phyloP scores from a whole-genome alignment of 2,329 filamentous ascomycete genomes.

The Monosporascus ibericus region DNA sequence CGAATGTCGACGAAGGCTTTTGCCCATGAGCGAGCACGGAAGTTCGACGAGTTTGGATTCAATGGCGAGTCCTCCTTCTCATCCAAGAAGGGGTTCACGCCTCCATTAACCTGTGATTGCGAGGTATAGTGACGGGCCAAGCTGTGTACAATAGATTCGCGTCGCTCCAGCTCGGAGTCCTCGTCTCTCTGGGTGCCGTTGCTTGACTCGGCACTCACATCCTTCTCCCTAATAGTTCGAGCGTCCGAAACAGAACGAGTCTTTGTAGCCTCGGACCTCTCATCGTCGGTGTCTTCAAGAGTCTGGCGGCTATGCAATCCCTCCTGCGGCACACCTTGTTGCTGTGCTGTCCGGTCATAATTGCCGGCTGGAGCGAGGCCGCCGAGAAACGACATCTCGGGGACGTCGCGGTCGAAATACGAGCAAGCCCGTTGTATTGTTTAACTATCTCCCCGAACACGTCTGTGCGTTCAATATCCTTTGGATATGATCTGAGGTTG shows the following conservation, averaged over 20 bases:
- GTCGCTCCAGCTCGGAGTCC: constrained; percentile 41
- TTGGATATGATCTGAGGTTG: too few species aligned
- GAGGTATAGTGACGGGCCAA: constrained; percentile 50
- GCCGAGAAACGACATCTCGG: background rate
- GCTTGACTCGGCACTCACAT: constrained; percentile 15
- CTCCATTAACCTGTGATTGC: constrained; percentile 32
- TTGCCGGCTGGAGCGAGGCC: background rate
- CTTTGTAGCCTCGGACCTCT: constrained; percentile 4
- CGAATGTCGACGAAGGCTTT: constrained; percentile 50
- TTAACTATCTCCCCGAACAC: background rate
- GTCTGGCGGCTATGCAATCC: constrained; percentile 15
- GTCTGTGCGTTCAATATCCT: background rate
- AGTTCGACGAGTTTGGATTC: constrained; percentile 47
- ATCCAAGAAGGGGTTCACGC: constrained; percentile 44
- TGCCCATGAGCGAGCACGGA: constrained; percentile 53
- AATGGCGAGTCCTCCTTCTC: constrained; percentile 42
- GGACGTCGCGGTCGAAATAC: background rate
- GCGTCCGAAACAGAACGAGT: constrained; percentile 30
- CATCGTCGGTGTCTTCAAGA: constrained; percentile 13
- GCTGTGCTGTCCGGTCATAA: background rate
- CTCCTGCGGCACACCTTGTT: constrained; percentile 4
- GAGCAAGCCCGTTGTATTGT: background rate
- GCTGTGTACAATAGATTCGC: constrained; percentile 47
- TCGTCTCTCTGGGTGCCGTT: constrained; percentile 32
- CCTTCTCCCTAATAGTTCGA: constrained; percentile 23